These are phyloP conservation scores for Scenedesmus sp. DNA, from an alignment of 163 green algal genomes.

Conservation along the genomic window DNA sequence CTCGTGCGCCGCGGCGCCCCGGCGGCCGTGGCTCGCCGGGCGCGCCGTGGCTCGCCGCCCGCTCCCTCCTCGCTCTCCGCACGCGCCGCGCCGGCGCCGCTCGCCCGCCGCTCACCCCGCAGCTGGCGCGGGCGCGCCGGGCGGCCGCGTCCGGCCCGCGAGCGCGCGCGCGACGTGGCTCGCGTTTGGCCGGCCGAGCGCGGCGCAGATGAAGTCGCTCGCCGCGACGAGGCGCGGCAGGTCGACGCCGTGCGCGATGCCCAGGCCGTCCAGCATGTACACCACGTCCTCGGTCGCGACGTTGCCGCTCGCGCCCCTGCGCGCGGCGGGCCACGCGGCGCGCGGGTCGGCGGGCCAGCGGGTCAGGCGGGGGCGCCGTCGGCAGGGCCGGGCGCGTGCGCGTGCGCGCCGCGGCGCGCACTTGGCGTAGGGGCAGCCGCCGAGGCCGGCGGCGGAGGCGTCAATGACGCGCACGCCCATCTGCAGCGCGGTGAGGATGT, in stretches of 20 bases:
- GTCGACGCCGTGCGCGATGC: conserved; percentile 81
- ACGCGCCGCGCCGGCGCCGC: too few species aligned
- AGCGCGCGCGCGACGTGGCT: conserved; percentile 40
- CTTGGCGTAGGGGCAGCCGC: conserved; percentile 87
- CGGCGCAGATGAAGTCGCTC: conserved; percentile 57
- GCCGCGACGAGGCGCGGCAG: conserved; percentile 72
- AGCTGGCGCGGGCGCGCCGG: too few species aligned
- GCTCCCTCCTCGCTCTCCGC: too few species aligned
- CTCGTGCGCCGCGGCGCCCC: too few species aligned
- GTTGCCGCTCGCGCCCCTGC: conserved; percentile 76
- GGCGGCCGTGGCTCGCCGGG: too few species aligned
- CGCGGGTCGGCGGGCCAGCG: too few species aligned
- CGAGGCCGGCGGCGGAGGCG: conserved; percentile 81
- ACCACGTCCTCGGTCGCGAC: conserved; percentile 85
- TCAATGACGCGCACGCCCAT: conserved; percentile 78
- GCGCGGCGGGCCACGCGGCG: not conserved
- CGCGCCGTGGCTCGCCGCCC: too few species aligned
- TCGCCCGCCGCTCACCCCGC: too few species aligned
- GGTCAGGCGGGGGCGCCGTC: too few species aligned
- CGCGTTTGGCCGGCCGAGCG: conserved; percentile 47
- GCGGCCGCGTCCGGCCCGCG: too few species aligned
- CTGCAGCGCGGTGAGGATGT: conserved; percentile 78
- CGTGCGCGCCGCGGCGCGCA: too few species aligned
- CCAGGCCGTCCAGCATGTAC: conserved; percentile 88
- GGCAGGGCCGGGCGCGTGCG: too few species aligned